Evolutionary conservation across 2,329 filamentous ascomycete genomes (phyloP), one percentile per base, ranked within the genome.

Genomic region (Xylaria sp.): DNA sequence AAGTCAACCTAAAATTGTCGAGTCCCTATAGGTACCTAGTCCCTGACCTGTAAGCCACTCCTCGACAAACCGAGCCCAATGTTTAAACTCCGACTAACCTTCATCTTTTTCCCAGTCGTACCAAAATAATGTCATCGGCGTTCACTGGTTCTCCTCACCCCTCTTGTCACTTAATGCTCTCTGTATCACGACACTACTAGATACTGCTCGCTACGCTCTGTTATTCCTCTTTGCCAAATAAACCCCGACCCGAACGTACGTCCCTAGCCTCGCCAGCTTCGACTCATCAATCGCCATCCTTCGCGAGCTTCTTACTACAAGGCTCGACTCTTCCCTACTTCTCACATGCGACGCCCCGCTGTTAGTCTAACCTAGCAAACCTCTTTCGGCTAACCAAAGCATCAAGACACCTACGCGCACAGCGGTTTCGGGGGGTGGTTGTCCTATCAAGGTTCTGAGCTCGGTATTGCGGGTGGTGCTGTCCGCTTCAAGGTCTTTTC

Each of bases 341-440:
- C 56, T 65, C 46, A 34, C 28, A 61, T 62, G 65, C 58, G 51
- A 50, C 58, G 23, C 64, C 51, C 67, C 56, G 63, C 20, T 52
- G 50, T 57, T 60, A 44, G 48, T 51, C 56, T 44, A 50, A 59
- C n/a, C 55, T 71, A 37, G 66, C 34, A 50, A 62, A 48, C 41
- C 63, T 56, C 44, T 28, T 61, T 66, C 70, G 60, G 70, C 73
- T 75, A 71, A 72, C 70, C 62, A 46, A 46, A 71, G 64, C 58
- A 65, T 32, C 39, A 23, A 28, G n/a, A 50, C 48, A 23, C 52
- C n/a, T 48, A 32, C 52, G 46, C 46, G 20, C 58, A 46, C 15
- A 52, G 48, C 10, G n/a, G 50, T 61, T 60, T 51, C 64, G 63
- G 71, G 71, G 65, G 62, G 70, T 71, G 61, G 57, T 59, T 50